Conservation (phyloP, 805 yeast species). For the Candida maesae region DNA sequence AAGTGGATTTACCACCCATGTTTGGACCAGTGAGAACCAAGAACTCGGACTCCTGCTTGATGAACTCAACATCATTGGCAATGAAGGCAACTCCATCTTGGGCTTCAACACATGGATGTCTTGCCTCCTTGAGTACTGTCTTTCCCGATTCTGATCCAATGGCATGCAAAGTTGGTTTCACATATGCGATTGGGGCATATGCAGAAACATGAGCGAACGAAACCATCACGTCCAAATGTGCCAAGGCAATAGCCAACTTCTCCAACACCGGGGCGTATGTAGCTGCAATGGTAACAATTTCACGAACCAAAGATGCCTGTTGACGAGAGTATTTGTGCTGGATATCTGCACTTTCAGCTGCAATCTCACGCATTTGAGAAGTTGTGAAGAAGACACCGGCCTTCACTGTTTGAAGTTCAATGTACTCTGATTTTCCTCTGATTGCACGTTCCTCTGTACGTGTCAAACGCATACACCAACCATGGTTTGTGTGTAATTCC, state of each 20-base stretch:
- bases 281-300: slow-evolving; percentile 73
- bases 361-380: slow-evolving; percentile 51
- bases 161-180: slow-evolving; percentile 66
- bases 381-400: slow-evolving; percentile 95
- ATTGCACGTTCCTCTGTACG: slow-evolving; percentile 82
- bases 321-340: slow-evolving; percentile 67
- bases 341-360: slow-evolving; percentile 53
- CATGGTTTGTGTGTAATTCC: slow-evolving; percentile 83
- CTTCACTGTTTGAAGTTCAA: slow-evolving; percentile 85
- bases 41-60: slow-evolving; percentile 58
- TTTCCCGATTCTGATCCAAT: slow-evolving; percentile 42
- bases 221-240: slow-evolving; percentile 77
- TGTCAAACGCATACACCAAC: slow-evolving; percentile 93
- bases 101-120: slow-evolving; percentile 93
- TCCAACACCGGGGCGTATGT: slow-evolving; percentile 80
- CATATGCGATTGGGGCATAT: slow-evolving; percentile 78
- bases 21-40: slow-evolving; percentile 91
- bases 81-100: slow-evolving; percentile 91
- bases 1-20: slow-evolving; percentile 97
- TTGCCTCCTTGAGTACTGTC: slow-evolving; percentile 62
- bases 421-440: slow-evolving; percentile 55
- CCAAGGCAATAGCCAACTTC: slow-evolving; percentile 57
- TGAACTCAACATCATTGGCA: slow-evolving; percentile 78
- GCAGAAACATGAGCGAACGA: slow-evolving; percentile 83
- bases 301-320: slow-evolving; percentile 76